Base-by-base conservation (phyloP, 1,284 basidiomycete species). In the Fomitopsis pinicola region DNA sequence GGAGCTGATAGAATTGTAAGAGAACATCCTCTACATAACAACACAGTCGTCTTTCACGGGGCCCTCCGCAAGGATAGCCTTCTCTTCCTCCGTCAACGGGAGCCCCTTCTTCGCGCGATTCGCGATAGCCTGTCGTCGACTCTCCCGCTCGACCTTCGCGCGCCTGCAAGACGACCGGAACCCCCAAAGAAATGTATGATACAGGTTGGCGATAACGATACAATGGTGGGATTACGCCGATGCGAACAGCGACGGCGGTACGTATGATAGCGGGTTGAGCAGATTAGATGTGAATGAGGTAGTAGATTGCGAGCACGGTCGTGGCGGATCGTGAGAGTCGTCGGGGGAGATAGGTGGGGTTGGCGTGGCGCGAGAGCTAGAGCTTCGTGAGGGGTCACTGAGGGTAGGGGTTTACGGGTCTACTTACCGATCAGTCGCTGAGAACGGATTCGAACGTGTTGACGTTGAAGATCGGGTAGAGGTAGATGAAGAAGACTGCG, bases 101-200 rank as follows among this genome's bases (percentile, higher is more conserved):
- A 88, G 79, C 48, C 90, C 89, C 72, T 88, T 91, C 79, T 80
- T 82, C 5, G 84, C 87, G 33, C 89, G 82, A 61, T 81, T 85
- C 68, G 81, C 76, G 82, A 92, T 84, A 1, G 85, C 89, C 70
- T 82, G 84, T 62, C 82, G 71, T 67, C 79, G 78, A 67, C 88
- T 89, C 68, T 85, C 85, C 69, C 81, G 79, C 73, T 92, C 89
- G 10, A 84, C 85, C 75, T 78, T 85, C 40, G 89, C 87, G 26
- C 89, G 88, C 66, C 89, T 92, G 15, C 28, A 50, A 8, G 17
- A 15, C 8, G n/a, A 9, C 48, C 48, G 26, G 26, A 36, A 45
- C 4, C 42, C 59, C 33, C 26, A 28, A 36, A 60, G 60, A 60
- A n/a, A 26, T 26, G 57, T 59, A 63, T 33, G 56, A 58, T 63